Evolutionary conservation across 2,329 filamentous ascomycete genomes (phyloP).

Genomic region (Daldinia eschscholtzii): DNA sequence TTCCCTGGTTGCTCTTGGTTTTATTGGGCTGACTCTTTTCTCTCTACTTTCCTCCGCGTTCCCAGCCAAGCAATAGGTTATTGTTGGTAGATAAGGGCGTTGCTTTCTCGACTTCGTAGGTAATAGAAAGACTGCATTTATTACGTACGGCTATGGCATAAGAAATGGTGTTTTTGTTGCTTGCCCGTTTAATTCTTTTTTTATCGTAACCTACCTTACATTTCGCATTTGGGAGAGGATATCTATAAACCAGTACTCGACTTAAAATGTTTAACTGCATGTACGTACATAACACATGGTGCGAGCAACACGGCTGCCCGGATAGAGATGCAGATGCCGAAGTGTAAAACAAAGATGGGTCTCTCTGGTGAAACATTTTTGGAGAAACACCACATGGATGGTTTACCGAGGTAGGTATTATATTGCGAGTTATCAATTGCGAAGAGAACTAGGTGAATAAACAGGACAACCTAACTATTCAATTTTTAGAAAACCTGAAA

Average conservation of each 20-base stretch:
- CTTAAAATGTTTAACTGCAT: background rate
- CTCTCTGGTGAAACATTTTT: conserved; percentile 26
- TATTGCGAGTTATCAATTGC: conserved; percentile 9
- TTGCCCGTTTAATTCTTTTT: too few species aligned
- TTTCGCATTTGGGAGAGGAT: background rate
- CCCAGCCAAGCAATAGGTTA: conserved; percentile 22
- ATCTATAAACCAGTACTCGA: background rate
- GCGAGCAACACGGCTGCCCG: background rate
- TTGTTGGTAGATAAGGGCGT: conserved; percentile 30
- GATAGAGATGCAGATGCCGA: conserved; percentile 9
- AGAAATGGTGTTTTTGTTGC: background rate
- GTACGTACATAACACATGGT: background rate
- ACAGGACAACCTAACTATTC: background rate
- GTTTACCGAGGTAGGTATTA: conserved; percentile 23
- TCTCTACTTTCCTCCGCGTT: conserved; percentile 15
- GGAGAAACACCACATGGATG: conserved; percentile 37
- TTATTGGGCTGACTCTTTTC: conserved; percentile 12
- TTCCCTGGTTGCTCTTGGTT: conserved; percentile 30
- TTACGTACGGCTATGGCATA: background rate
- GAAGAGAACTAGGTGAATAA: background rate
- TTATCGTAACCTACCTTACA: background rate
- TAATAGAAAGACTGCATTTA: conserved; percentile 38
- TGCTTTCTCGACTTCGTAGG: conserved; percentile 28
- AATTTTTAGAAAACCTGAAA: conserved; percentile 7
- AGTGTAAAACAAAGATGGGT: conserved; percentile 11